Conservation (phyloP, 2,329 filamentous ascomycete genomes). For the Daldinia sp. region DNA sequence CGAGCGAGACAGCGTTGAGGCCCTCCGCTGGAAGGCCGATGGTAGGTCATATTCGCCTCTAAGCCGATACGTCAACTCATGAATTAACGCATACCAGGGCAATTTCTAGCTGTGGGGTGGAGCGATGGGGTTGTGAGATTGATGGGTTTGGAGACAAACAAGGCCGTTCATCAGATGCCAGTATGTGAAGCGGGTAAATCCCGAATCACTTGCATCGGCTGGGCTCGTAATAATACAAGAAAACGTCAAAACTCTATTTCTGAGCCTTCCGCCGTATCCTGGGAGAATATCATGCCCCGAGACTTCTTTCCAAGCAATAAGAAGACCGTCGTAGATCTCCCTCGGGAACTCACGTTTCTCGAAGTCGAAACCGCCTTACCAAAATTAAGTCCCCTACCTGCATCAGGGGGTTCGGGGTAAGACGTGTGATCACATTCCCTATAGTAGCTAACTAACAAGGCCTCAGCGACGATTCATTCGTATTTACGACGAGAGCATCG, state of each 20-base stretch:
- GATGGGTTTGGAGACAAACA: constrained; percentile 81
- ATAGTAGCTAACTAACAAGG: constrained; percentile 30
- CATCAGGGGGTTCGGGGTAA: constrained; percentile 69
- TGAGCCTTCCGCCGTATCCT: constrained; percentile 38
- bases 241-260: constrained; percentile 36
- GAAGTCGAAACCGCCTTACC: constrained; percentile 81
- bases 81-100: constrained; percentile 57
- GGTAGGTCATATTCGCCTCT: constrained; percentile 53
- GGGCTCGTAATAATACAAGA: constrained; percentile 57
- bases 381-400: constrained; percentile 75
- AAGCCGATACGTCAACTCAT: not conserved
- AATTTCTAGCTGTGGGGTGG: constrained; percentile 84
- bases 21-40: constrained; percentile 72
- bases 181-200: constrained; percentile 56
- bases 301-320: constrained; percentile 42
- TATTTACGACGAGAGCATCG: constrained; percentile 74
- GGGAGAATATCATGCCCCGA: constrained; percentile 45
- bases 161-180: constrained; percentile 76
- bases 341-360: constrained; percentile 74
- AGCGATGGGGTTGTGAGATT: constrained; percentile 81
- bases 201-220: constrained; percentile 62
- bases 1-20: constrained; percentile 54
- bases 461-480: constrained; percentile 61
- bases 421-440: constrained; percentile 41
- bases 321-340: constrained; percentile 62